Percentiles rank a stretch among this genome's conserved stretches.
These are phyloP conservation scores for Rhytidhysteron rufulum DNA, from an alignment of 2,329 filamentous ascomycete species.

Conservation along the genomic window DNA sequence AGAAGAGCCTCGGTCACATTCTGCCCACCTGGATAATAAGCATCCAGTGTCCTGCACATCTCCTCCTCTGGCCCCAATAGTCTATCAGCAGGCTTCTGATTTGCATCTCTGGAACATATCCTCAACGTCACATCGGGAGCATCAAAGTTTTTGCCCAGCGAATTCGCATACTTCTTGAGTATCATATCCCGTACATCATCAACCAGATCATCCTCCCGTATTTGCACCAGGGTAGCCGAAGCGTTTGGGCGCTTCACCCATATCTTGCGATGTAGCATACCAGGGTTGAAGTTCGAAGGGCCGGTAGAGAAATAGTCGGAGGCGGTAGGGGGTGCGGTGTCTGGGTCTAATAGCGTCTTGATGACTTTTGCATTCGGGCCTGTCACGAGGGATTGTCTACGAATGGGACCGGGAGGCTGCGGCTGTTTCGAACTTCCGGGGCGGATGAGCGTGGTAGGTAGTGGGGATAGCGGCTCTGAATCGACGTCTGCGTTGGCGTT, in stretches of 20 bases:
- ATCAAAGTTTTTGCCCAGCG: constrained; percentile 82
- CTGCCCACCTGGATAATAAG: constrained; percentile 83
- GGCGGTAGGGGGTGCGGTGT: constrained; percentile 21
- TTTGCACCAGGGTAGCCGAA: constrained; percentile 81
- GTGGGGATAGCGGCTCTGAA: constrained; percentile 11
- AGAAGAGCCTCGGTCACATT: constrained; percentile 82
- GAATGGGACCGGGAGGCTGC: constrained; percentile 41
- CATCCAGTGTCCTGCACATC: constrained; percentile 72
- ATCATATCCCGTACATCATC: constrained; percentile 94
- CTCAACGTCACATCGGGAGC: constrained; percentile 82
- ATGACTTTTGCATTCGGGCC: constrained; percentile 43
- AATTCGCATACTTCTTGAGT: constrained; percentile 89
- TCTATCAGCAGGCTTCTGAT: constrained; percentile 54
- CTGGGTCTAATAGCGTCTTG: constrained; percentile 51
- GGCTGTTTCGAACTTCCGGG: constrained; percentile 16
- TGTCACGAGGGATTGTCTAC: constrained; percentile 37
- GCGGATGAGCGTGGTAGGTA: constrained; percentile 7
- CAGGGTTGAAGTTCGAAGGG: constrained; percentile 26
- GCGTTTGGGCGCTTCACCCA: constrained; percentile 89
- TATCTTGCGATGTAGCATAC: constrained; percentile 66
- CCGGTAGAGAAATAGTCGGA: constrained; percentile 38
- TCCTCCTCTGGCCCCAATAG: constrained; percentile 80
- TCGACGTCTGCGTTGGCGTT: constrained; percentile 6
- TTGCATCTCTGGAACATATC: constrained; percentile 65
- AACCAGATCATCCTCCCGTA: constrained; percentile 83